phyloP scores from a whole-genome alignment of 768 basidiomycete species.

The Nidula microcarpa region DNA sequence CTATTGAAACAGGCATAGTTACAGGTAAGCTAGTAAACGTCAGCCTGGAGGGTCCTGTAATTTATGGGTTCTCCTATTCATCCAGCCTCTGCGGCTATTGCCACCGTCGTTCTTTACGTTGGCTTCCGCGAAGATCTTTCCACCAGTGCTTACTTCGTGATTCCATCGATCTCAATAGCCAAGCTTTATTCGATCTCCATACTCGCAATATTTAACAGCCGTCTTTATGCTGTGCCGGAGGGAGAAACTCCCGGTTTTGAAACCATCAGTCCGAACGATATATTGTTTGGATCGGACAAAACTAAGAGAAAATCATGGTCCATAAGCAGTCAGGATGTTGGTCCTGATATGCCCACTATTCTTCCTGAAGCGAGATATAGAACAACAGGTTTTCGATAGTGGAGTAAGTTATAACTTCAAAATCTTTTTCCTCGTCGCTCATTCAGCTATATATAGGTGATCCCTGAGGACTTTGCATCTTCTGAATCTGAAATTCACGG shows the following conservation, averaged over 20 bases:
- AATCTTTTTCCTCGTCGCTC: background rate
- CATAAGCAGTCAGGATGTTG: background rate
- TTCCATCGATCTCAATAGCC: constrained; percentile 27
- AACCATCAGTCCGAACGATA: too few relatives aligned
- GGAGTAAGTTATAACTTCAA: background rate
- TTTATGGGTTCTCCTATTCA: background rate
- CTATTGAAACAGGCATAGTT: constrained; percentile 29
- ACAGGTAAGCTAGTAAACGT: constrained; percentile 16
- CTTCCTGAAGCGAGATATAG: background rate
- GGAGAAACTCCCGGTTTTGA: background rate
- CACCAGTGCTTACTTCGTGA: constrained; percentile 23
- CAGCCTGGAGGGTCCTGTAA: background rate
- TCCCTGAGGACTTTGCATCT: too few relatives aligned
- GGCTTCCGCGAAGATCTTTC: constrained; percentile 18
- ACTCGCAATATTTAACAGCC: constrained; percentile 28
- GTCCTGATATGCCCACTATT: background rate
- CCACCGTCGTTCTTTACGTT: constrained; percentile 23
- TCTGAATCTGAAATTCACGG: too few relatives aligned
- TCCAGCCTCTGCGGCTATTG: constrained; percentile 24
- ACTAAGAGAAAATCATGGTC: background rate
- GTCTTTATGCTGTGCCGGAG: constrained; percentile 17
- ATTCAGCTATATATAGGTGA: background rate
- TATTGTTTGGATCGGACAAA: too few relatives aligned
- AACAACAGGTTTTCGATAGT: background rate
- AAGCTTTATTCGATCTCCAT: constrained; percentile 31